Evolutionary conservation across 148 eudicot species (phyloP).

Genomic region (Persicaria tinctoria): DNA sequence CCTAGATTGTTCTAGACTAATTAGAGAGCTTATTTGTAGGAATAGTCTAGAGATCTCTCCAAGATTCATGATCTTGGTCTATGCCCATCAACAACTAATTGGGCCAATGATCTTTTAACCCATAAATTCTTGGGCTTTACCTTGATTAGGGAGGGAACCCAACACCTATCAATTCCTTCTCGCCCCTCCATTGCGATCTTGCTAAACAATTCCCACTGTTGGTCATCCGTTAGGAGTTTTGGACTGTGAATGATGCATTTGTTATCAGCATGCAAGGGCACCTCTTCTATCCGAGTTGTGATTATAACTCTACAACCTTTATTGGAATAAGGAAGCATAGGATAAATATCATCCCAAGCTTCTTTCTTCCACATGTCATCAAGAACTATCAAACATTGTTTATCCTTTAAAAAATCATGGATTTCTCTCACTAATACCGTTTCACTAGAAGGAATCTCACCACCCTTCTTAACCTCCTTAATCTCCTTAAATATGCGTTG

Average conservation of each 20-base stretch:
- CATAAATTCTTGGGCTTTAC: too few relatives aligned
- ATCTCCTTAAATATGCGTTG: background rate
- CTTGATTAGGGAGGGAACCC: background rate
- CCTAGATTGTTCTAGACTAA: too few relatives aligned
- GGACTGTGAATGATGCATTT: conserved; percentile 13
- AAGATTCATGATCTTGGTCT: too few relatives aligned
- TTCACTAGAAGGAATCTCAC: background rate
- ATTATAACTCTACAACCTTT: conserved; percentile 18
- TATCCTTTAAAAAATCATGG: background rate
- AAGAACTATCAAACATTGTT: background rate
- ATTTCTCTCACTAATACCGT: background rate
- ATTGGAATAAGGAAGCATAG: background rate
- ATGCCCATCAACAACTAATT: too few relatives aligned
- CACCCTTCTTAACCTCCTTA: background rate
- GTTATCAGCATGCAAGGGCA: background rate
- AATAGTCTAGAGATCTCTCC: too few relatives aligned
- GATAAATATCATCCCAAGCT: background rate
- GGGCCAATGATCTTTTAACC: too few relatives aligned
- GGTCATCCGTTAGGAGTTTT: background rate
- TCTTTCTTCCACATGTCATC: conserved; percentile 4
- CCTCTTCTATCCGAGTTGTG: conserved; percentile 17
- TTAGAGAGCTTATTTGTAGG: too few relatives aligned
- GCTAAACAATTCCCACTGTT: conserved; percentile 19
- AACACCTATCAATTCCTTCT: background rate
- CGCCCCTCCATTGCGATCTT: conserved; percentile 9